Evolutionary conservation across 176 grass and related monocot genomes (phyloP), one percentile per base, ranked within the genome.

Genomic region (Eleusine coracana): DNA sequence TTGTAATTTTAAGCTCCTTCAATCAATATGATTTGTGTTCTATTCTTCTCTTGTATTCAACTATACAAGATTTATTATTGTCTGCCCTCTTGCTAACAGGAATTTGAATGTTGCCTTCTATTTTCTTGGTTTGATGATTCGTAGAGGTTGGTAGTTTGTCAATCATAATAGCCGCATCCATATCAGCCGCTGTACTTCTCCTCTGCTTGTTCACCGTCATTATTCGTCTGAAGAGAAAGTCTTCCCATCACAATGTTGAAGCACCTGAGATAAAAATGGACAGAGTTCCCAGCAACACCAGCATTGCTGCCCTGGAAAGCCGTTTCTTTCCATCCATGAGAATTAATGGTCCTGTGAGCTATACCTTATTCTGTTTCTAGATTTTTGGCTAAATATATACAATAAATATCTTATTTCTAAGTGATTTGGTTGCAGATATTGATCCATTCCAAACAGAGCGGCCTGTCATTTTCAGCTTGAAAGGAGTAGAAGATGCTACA

Each of bases 381-480:
- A 56, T 50, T 77, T 71, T 28, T 71, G 6, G 17, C 34, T 59
- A 41, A 79, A 65, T 18, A 54, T 63, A 74, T 29, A 64, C 15
- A 36, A 54, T 29, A 64, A 15, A 36, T 51, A 89, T 66, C 79
- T 52, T 66, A 86, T 60, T 70, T 77, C 16, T 36, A 5, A 70
- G 69, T 36, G 69, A 10, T 83, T 55, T 83, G 17, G 38, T 36
- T 73, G 72, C 91, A 91, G 92, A 82, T n/a, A 66, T 84, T 20
- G 60, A 88, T 49, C 51, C 85, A 79, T 89, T 91, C 69, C 77
- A 82, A 78, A 82, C 84, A 31, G 87, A 94, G 72, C 89, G 89
- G 41, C 89, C 92, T 66, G 77, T 91, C 11, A 86, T 85, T 80
- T 94, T 94, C 68, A 89, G 68, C 36, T 74, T 94, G 84, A 86